Conservation (phyloP, 2,329 filamentous ascomycete genomes). For the Pseudogymnoascus sp. region DNA sequence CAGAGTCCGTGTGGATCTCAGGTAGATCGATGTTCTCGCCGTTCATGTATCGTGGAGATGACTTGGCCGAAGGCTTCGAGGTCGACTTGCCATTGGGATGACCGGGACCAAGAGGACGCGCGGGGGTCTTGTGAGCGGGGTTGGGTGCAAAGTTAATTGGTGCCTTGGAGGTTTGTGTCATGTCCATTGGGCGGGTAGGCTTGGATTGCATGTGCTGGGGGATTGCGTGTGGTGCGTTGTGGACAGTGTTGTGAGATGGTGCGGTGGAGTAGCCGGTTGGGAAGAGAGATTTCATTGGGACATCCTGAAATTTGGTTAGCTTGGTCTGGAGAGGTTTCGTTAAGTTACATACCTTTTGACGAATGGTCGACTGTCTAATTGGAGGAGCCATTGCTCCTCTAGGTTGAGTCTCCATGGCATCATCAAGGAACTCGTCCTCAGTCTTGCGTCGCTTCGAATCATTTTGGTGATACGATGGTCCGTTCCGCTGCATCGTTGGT, state of each 20-base stretch:
- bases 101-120: conserved; percentile 40
- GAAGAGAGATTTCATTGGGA: conserved; percentile 52
- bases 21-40: conserved; percentile 87
- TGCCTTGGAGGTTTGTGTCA: conserved; percentile 81
- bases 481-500: conserved; percentile 44
- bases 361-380: conserved; percentile 68
- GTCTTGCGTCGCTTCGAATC: conserved; percentile 68
- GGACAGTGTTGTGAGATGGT: conserved; percentile 33
- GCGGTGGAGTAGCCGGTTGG: conserved; percentile 49
- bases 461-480: conserved; percentile 58
- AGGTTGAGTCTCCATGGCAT: conserved; percentile 52
- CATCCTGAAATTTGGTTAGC: conserved; percentile 50
- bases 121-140: conserved; percentile 62
- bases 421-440: conserved; percentile 57
- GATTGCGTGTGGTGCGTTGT: conserved; percentile 57
- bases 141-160: conserved; percentile 81
- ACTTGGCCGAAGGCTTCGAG: conserved; percentile 52
- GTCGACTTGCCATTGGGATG: conserved; percentile 42
- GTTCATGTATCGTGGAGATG: conserved; percentile 79
- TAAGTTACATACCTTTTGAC: conserved; percentile 28
- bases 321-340: conserved; percentile 48
- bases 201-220: conserved; percentile 59
- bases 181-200: conserved; percentile 64
- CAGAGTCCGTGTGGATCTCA: conserved; percentile 91
- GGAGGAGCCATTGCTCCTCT: conserved; percentile 72